A percentile compares a stretch with the other conserved stretches of the same genome.
Conservation (phyloP, 2,329 filamentous ascomycete genomes). For the Fusarium illudens region DNA sequence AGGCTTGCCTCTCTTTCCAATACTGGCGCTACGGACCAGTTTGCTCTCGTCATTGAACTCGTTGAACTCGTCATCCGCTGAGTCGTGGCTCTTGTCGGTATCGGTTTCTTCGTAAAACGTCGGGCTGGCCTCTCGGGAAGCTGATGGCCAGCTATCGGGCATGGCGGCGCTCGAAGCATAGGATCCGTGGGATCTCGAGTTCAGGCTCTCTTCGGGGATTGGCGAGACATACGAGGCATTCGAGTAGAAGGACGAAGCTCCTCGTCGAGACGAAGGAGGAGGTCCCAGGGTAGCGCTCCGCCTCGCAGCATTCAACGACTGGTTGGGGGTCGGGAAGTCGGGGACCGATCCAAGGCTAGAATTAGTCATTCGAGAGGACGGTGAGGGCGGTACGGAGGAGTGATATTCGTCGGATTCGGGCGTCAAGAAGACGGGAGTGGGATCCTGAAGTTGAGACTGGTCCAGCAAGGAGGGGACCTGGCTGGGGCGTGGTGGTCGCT, state of each 20-base stretch:
- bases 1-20: constrained; percentile 68
- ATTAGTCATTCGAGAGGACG: constrained; percentile 59
- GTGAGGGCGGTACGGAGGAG: constrained; percentile 57
- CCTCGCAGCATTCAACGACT: constrained; percentile 46
- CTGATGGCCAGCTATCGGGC: constrained; percentile 70
- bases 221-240: constrained; percentile 74
- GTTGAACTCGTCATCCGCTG: constrained; percentile 56
- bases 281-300: constrained; percentile 66
- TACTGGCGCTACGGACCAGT: constrained; percentile 67
- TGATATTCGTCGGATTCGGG: constrained; percentile 47
- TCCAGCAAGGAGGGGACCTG: constrained; percentile 67
- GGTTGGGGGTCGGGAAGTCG: constrained; percentile 61
- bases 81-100: constrained; percentile 54
- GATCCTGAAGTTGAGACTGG: constrained; percentile 63
- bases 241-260: constrained; percentile 72
- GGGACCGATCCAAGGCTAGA: constrained; percentile 67
- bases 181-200: constrained; percentile 67
- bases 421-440: constrained; percentile 59
- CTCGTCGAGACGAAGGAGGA: constrained; percentile 67
- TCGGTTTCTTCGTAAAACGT: constrained; percentile 60
- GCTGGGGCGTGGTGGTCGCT: constrained; percentile 68
- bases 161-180: constrained; percentile 78
- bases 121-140: constrained; percentile 55
- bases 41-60: constrained; percentile 64
- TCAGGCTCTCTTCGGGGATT: constrained; percentile 75